Evolutionary conservation across 1,284 basidiomycete species (phyloP).

Genomic region (Malassezia sympodialis): DNA sequence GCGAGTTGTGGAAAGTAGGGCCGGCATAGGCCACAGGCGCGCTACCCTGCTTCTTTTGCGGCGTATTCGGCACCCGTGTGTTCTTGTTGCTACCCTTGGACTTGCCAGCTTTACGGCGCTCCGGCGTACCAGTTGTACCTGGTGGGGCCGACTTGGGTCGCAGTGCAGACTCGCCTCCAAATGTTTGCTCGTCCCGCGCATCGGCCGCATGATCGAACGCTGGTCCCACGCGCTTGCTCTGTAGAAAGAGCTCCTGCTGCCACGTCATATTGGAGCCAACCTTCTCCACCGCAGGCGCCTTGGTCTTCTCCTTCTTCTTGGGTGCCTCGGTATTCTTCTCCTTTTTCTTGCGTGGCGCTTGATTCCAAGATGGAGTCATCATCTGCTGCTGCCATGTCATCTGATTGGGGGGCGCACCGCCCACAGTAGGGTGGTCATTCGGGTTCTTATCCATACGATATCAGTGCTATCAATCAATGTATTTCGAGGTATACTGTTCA

Average conservation of each 20-base stretch:
- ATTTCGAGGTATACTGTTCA: neutral
- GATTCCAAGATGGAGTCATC: constrained; percentile 2
- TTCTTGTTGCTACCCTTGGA: neutral
- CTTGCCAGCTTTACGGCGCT: neutral
- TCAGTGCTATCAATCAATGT: neutral
- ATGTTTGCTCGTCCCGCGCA: constrained; percentile 12
- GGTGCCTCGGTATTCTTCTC: neutral
- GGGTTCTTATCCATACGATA: neutral
- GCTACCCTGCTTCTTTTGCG: neutral
- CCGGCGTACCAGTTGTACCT: neutral
- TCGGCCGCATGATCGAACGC: constrained; percentile 9
- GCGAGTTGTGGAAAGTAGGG: constrained; percentile 16
- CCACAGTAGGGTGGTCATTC: neutral
- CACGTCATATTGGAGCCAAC: constrained; percentile 1
- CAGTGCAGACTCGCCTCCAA: constrained; percentile 1
- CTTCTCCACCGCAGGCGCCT: neutral
- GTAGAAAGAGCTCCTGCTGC: constrained; percentile 16
- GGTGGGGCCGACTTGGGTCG: neutral
- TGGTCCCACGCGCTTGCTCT: neutral
- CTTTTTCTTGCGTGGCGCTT: constrained; percentile 9
- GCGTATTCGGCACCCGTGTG: constrained; percentile 2
- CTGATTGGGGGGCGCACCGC: neutral
- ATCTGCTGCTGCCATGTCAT: constrained; percentile 17
- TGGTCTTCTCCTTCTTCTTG: neutral
- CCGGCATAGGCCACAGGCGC: constrained; percentile 9